Base-by-base conservation (phyloP, 495 filamentous ascomycete species). In the Symbiotaphrina buchneri region DNA sequence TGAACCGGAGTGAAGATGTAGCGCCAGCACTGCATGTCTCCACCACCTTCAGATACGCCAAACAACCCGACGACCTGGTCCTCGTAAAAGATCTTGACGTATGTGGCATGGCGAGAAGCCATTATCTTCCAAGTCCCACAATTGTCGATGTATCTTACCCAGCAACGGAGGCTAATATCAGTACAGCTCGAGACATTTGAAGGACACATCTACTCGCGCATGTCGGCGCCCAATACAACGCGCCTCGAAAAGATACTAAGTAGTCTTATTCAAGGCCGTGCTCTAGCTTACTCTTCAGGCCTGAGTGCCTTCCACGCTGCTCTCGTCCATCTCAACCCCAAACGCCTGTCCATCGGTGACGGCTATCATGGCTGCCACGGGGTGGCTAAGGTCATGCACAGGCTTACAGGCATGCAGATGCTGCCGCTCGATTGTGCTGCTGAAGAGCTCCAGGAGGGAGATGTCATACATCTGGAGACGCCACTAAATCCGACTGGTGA, bases 361-460 rank as follows among this genome's bases (percentile, higher is more conserved):
- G 81, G 78, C 21, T 97, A 97, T 52, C 87, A 97, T 55, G 87
- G 87, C 41, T 85, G 76, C 51, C 82, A 91, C 51, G 81, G 74
- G 33, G 72, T 91, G 13, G 62, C 93, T 33, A 47, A 47, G 5
- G 47, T 97, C 28, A 59, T 85, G 34, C 42, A 56, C 35, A 72
- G 72, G 37, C 61, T 92, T 11, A 77, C 66, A 14, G 72, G 72
- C 0, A 60, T 83, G 13, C 46, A 68, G 36, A 60, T 71, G 28
- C 55, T 92, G 7, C 50, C 57, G 1, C 59, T 87, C 7, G 59
- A 75, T 42, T 71, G 67, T 27, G 34, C 56, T 0, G 48, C 59
- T 2, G 52, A 59, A 20, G 51, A 61, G 11, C 58, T 84, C 6
- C 52, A 61, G 10, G 46, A 58, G 1, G 87, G 85, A 10, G 87